Percentiles rank a stretch among this genome's conserved stretches.
phyloP scores from a whole-genome alignment of 1,284 basidiomycete genomes.

The Tranzscheliella williamsii region DNA sequence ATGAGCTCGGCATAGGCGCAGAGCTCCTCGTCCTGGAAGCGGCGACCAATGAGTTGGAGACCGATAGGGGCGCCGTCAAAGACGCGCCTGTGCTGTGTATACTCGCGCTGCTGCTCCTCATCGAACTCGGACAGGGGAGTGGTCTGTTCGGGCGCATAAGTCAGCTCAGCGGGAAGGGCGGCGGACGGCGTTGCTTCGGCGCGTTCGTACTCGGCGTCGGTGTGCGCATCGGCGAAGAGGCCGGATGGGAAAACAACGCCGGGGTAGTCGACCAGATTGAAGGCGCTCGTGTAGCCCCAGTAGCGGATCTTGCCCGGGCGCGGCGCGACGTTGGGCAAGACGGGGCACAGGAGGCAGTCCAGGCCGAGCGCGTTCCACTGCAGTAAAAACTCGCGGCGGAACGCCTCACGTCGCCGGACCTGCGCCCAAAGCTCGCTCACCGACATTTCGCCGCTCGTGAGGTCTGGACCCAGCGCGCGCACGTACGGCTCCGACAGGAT shows the following conservation, averaged over 20 bases:
- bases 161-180: neutral
- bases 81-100: constrained; percentile 22
- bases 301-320: constrained; percentile 32
- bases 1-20: constrained; percentile 23
- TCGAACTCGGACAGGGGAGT: constrained; percentile 13
- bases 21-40: constrained; percentile 35
- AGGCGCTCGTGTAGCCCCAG: constrained; percentile 43
- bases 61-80: constrained; percentile 41
- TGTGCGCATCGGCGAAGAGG: constrained; percentile 5
- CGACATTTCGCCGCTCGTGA: constrained; percentile 15
- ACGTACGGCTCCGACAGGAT: constrained; percentile 30
- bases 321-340: constrained; percentile 16
- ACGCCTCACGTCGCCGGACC: constrained; percentile 11
- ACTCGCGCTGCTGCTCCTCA: constrained; percentile 14
- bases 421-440: constrained; percentile 16
- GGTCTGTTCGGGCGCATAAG: neutral
- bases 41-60: constrained; percentile 33
- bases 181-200: constrained; percentile 3
- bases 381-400: constrained; percentile 12
- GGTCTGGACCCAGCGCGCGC: constrained; percentile 3
- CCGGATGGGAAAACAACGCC: constrained; percentile 37
- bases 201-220: constrained; percentile 13
- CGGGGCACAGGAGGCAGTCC: constrained; percentile 38
- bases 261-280: constrained; percentile 44
- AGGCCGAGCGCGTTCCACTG: constrained; percentile 24